These are phyloP conservation scores for Alternaria sp. DNA, from an alignment of 2,329 filamentous ascomycete species.

Conservation along the genomic window DNA sequence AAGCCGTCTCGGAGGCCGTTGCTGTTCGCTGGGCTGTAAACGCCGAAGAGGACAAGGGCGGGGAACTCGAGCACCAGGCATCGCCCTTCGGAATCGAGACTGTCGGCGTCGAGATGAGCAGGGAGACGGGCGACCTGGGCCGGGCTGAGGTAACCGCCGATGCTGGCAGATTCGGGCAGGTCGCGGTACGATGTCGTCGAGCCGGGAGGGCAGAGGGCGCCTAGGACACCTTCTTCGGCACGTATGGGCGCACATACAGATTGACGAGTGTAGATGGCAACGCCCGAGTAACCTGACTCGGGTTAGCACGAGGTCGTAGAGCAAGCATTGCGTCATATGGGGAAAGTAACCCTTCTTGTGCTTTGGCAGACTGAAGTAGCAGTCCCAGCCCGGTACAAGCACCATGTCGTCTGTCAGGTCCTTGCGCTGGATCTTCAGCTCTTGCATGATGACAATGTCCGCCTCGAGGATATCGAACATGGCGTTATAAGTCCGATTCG, in stretches of 20 bases:
- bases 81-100: slow-evolving; percentile 88
- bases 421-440: slow-evolving; percentile 94
- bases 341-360: slow-evolving; percentile 82
- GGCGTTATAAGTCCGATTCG: slow-evolving; percentile 59
- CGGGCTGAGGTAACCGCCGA: slow-evolving; percentile 84
- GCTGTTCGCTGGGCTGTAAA: slow-evolving; percentile 89
- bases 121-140: slow-evolving; percentile 68
- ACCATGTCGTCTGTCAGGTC: slow-evolving; percentile 96
- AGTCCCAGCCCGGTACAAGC: slow-evolving; percentile 92
- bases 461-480: slow-evolving; percentile 96
- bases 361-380: slow-evolving; percentile 90
- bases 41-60: slow-evolving; percentile 90
- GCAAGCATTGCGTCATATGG: not conserved
- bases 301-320: slow-evolving; percentile 22
- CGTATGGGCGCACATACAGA: slow-evolving; percentile 83
- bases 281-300: slow-evolving; percentile 83
- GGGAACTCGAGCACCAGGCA: slow-evolving; percentile 93
- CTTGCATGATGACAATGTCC: slow-evolving; percentile 94
- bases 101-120: slow-evolving; percentile 67
- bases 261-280: slow-evolving; percentile 93
- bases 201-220: slow-evolving; percentile 76
- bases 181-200: slow-evolving; percentile 76
- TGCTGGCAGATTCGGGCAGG: slow-evolving; percentile 75
- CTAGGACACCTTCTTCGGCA: slow-evolving; percentile 93
- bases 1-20: slow-evolving; percentile 86